Conservation (phyloP, 1,139 yeast species). For the Yamadazyma jaroonii region DNA sequence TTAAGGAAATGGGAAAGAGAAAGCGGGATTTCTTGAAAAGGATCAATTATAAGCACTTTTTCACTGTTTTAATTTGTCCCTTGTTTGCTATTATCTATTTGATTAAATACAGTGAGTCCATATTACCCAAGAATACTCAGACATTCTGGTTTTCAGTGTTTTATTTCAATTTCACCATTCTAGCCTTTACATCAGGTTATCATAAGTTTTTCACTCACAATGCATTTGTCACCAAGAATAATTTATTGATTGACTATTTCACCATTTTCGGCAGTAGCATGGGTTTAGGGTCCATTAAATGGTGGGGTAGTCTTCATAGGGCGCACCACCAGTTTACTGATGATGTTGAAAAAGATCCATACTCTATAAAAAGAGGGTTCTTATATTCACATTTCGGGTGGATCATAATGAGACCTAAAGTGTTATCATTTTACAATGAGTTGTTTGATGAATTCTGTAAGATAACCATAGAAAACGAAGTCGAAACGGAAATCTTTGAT, state of each 20-base stretch:
- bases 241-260: slow-evolving; percentile 38
- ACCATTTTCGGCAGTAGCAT: slow-evolving; percentile 57
- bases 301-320: slow-evolving; percentile 66
- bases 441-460: slow-evolving; percentile 45
- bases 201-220: slow-evolving; percentile 56
- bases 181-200: slow-evolving; percentile 44
- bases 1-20: slow-evolving; percentile 27
- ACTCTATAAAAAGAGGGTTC: slow-evolving; percentile 57
- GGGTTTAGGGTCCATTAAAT: slow-evolving; percentile 59
- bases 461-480: slow-evolving; percentile 12
- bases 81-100: slow-evolving; percentile 23
- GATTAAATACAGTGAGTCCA: slow-evolving; percentile 14
- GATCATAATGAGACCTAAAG: slow-evolving; percentile 52
- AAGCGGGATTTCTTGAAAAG: slow-evolving; percentile 33
- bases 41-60: slow-evolving; percentile 30
- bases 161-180: slow-evolving; percentile 37
- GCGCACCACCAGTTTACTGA: slow-evolving; percentile 67
- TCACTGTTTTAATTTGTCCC: slow-evolving; percentile 36
- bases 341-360: slow-evolving; percentile 69
- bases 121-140: slow-evolving; percentile 22
- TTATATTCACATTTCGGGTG: slow-evolving; percentile 65
- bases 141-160: slow-evolving; percentile 32
- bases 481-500: slow-evolving; percentile 2
- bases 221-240: slow-evolving; percentile 41
- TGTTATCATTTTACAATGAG: slow-evolving; percentile 30